phyloP scores from a whole-genome alignment of 352 stramenopile genomes.

The Phytopythium ostracodes region DNA sequence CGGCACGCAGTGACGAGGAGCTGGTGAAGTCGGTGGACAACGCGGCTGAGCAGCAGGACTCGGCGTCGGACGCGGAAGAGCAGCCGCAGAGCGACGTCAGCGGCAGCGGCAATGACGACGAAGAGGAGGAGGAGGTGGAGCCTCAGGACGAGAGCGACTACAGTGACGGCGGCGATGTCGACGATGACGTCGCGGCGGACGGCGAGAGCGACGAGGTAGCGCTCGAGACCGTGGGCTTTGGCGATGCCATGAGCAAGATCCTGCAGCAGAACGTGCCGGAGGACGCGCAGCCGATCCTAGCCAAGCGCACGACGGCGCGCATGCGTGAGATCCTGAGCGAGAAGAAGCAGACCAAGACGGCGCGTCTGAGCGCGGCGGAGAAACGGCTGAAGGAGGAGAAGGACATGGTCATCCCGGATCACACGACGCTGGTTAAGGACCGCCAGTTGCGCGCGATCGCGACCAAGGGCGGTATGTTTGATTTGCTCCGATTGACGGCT shows the following conservation, averaged over 20 bases:
- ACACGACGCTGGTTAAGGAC: slow-evolving; percentile 59
- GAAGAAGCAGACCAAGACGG: slow-evolving; percentile 67
- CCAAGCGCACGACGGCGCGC: slow-evolving; percentile 76
- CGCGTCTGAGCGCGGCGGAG: slow-evolving; percentile 61
- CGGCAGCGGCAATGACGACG: slow-evolving; percentile 14
- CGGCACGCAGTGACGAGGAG: not conserved
- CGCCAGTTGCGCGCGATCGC: slow-evolving; percentile 71
- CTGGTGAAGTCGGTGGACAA: not conserved
- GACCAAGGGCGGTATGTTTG: slow-evolving; percentile 62
- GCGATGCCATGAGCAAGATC: slow-evolving; percentile 86
- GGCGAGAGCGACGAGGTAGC: slow-evolving; percentile 25
- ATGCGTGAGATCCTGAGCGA: slow-evolving; percentile 82
- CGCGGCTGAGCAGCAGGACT: not conserved
- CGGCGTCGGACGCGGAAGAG: slow-evolving; percentile 1
- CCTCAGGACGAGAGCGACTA: slow-evolving; percentile 17
- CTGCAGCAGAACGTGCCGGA: slow-evolving; percentile 65
- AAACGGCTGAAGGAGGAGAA: slow-evolving; percentile 74
- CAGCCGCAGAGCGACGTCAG: slow-evolving; percentile 2
- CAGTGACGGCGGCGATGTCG: slow-evolving; percentile 8
- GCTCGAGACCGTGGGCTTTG: slow-evolving; percentile 75
- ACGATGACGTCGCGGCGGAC: not conserved
- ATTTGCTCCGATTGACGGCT: not conserved
- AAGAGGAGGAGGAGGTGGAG: slow-evolving; percentile 18
- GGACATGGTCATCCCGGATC: slow-evolving; percentile 65
- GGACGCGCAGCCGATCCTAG: slow-evolving; percentile 72